Evolutionary conservation across 805 yeast genomes (phyloP).

Genomic region (Lachancea waltii): DNA sequence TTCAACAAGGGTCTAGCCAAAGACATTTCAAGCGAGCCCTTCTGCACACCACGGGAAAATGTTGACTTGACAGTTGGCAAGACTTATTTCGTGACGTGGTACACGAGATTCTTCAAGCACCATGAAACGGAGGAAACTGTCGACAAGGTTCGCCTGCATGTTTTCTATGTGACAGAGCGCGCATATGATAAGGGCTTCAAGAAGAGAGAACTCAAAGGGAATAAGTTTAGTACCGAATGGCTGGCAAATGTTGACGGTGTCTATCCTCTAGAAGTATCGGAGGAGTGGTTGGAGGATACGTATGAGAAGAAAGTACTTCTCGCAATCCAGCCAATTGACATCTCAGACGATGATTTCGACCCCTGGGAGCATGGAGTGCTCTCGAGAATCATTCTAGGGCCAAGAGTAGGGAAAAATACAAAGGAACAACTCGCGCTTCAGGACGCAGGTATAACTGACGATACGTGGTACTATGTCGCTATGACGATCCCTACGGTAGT

Average conservation of each 20-base stretch:
- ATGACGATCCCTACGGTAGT: slow-evolving; percentile 65
- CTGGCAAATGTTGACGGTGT: slow-evolving; percentile 53
- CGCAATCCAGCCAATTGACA: slow-evolving; percentile 66
- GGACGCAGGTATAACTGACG: slow-evolving; percentile 41
- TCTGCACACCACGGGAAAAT: slow-evolving; percentile 73
- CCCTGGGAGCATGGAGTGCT: slow-evolving; percentile 46
- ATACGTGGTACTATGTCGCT: slow-evolving; percentile 54
- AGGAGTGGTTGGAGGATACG: slow-evolving; percentile 56
- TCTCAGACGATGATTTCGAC: slow-evolving; percentile 60
- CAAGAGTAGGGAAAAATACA: slow-evolving; percentile 37
- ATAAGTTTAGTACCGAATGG: slow-evolving; percentile 74
- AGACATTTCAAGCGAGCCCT: slow-evolving; percentile 58
- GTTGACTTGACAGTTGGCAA: slow-evolving; percentile 48
- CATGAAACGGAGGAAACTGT: slow-evolving; percentile 38
- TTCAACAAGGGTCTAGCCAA: slow-evolving; percentile 57
- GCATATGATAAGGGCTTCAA: slow-evolving; percentile 50
- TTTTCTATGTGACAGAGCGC: slow-evolving; percentile 56
- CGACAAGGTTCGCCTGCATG: slow-evolving; percentile 57
- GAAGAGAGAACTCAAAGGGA: slow-evolving; percentile 37
- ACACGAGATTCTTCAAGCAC: slow-evolving; percentile 49
- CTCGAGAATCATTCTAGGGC: slow-evolving; percentile 37
- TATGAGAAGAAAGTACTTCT: slow-evolving; percentile 52
- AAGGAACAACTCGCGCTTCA: slow-evolving; percentile 38
- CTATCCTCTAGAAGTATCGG: slow-evolving; percentile 52
- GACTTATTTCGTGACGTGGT: slow-evolving; percentile 80